Evolutionary conservation across 2,329 filamentous ascomycete genomes (phyloP).

Genomic region (Pseudohalonectria lignicola): DNA sequence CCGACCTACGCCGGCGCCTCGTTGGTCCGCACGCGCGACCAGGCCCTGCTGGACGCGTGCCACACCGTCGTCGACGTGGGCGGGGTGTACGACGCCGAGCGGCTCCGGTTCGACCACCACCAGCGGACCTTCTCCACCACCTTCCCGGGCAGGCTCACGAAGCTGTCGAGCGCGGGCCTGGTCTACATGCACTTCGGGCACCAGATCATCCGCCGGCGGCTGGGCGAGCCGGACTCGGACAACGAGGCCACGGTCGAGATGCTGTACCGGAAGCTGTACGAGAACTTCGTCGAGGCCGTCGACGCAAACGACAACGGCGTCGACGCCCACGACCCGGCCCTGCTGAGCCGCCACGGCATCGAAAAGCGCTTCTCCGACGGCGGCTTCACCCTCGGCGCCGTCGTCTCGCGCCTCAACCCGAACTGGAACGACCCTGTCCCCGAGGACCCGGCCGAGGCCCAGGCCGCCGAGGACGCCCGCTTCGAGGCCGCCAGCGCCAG

Average conservation of each 20-base stretch:
- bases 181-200: conserved; percentile 95
- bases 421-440: conserved; percentile 61
- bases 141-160: conserved; percentile 76
- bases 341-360: conserved; percentile 57
- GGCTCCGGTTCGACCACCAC: conserved; percentile 90
- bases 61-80: conserved; percentile 98
- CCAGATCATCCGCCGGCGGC: conserved; percentile 62
- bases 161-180: conserved; percentile 85
- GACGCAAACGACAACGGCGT: conserved; percentile 98
- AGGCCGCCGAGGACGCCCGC: conserved; percentile 67
- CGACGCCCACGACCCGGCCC: conserved; percentile 64
- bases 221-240: conserved; percentile 38
- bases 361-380: conserved; percentile 76
- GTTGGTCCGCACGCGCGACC: conserved; percentile 82
- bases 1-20: conserved; percentile 64
- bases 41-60: conserved; percentile 64
- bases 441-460: conserved; percentile 43
- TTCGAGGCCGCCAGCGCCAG: conserved; percentile 70
- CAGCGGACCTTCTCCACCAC: conserved; percentile 81
- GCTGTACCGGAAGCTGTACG: conserved; percentile 83
- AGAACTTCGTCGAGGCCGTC: conserved; percentile 86
- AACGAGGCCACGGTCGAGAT: conserved; percentile 58
- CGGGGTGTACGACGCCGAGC: conserved; percentile 72
- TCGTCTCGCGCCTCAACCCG: conserved; percentile 72
- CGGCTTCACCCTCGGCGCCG: conserved; percentile 72